Evolutionary conservation across 306 rosid genomes (phyloP).

Genomic region (Pueraria montana): DNA sequence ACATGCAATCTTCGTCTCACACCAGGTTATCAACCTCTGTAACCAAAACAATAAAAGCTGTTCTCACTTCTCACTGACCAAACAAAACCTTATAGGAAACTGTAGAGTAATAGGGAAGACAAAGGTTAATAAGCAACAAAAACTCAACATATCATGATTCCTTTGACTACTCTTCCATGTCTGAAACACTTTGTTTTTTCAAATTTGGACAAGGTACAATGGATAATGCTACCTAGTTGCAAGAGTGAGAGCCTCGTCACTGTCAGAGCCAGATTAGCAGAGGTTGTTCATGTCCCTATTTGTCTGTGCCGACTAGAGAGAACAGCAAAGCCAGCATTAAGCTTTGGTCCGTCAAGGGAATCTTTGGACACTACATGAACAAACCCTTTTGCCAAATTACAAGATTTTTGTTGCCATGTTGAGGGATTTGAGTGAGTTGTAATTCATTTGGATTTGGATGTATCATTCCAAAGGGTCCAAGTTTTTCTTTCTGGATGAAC

Average conservation of each 20-base stretch:
- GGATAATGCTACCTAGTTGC: slow-evolving; percentile 23
- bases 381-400: slow-evolving; percentile 8
- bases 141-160: neutral
- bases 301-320: slow-evolving; percentile 25
- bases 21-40: neutral
- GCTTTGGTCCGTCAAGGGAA: slow-evolving; percentile 33
- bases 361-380: neutral
- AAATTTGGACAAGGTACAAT: neutral
- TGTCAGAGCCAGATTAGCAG: slow-evolving; percentile 41
- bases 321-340: slow-evolving; percentile 36
- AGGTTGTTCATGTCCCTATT: slow-evolving; percentile 52
- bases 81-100: neutral
- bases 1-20: neutral
- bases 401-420: slow-evolving; percentile 20
- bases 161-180: slow-evolving; percentile 21
- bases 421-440: slow-evolving; percentile 19
- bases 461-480: slow-evolving; percentile 18
- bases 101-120: neutral
- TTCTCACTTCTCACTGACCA: neutral
- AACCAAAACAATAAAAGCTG: neutral
- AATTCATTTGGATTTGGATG: slow-evolving; percentile 10
- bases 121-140: neutral
- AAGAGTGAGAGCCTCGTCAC: slow-evolving; percentile 19
- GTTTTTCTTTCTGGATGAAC: neutral
- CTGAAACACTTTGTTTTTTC: neutral